Percentiles rank a stretch among this genome's conserved stretches.
These are phyloP conservation scores for Beauveria brongniartii DNA, from an alignment of 2,329 filamentous ascomycete genomes.

Conservation along the genomic window DNA sequence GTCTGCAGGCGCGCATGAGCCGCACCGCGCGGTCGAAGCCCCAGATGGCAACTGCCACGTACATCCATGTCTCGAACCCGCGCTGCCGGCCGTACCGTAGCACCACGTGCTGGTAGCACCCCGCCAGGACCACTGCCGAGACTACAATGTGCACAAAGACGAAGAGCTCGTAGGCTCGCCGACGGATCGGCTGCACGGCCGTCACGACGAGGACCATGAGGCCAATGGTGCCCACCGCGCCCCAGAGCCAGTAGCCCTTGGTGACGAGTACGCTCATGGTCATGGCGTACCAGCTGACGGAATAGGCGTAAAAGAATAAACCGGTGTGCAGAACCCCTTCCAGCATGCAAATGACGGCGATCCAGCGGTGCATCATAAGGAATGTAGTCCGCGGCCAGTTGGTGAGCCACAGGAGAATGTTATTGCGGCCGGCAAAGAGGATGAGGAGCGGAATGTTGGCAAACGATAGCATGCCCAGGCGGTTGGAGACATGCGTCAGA, in stretches of 20 bases:
- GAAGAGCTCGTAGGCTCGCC: constrained; percentile 33
- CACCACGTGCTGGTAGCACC: constrained; percentile 33
- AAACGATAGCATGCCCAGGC: constrained; percentile 30
- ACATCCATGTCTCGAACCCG: constrained; percentile 32
- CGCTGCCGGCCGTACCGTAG: constrained; percentile 28
- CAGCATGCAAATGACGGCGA: constrained; percentile 32
- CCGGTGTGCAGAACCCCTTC: constrained; percentile 35
- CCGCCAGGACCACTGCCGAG: constrained; percentile 31
- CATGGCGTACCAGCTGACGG: constrained; percentile 11
- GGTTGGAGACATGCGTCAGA: constrained; percentile 25
- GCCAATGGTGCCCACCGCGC: constrained; percentile 29
- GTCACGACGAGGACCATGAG: constrained; percentile 21
- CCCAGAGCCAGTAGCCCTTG: constrained; percentile 31
- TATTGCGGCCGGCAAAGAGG: constrained; percentile 36
- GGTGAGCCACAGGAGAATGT: constrained; percentile 35
- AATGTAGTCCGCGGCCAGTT: constrained; percentile 40
- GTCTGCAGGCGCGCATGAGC: constrained; percentile 11
- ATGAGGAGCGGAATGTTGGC: constrained; percentile 30
- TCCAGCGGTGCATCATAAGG: constrained; percentile 39
- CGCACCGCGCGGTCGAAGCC: constrained; percentile 18
- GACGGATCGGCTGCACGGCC: constrained; percentile 28
- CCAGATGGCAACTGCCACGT: constrained; percentile 20
- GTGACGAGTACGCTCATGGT: constrained; percentile 3
- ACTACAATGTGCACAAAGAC: constrained; percentile 33
- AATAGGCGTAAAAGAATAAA: constrained; percentile 26